Conservation (phyloP, 352 stramenopile species). For the Aphanomyces cochlioides region DNA sequence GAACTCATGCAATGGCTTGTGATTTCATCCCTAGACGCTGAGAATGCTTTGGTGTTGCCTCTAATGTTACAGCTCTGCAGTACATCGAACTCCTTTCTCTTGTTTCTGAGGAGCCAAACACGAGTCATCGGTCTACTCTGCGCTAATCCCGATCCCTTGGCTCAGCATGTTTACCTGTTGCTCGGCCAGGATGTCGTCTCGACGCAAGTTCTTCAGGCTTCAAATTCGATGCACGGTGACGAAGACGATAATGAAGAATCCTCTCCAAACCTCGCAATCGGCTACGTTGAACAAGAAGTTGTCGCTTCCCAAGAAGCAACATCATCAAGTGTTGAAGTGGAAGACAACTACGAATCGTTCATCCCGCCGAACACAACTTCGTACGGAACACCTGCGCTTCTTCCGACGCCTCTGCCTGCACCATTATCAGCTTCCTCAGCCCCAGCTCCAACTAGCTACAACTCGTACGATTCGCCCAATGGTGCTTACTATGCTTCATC, state of each 20-base stretch:
- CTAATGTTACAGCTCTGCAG: not conserved
- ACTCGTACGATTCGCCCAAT: not conserved
- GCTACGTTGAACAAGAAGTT: constrained; percentile 9
- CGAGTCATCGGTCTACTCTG: not conserved
- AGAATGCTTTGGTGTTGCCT: not conserved
- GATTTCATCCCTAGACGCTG: constrained; percentile 17
- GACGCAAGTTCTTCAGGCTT: not conserved
- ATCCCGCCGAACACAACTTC: not conserved
- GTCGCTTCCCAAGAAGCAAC: not conserved
- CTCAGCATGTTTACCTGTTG: constrained; percentile 5
- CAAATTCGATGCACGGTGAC: not conserved
- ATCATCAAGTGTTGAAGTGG: not conserved
- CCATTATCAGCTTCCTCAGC: no score
- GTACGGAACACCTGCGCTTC: not conserved
- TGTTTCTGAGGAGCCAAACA: constrained; percentile 14
- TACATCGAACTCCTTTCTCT: not conserved
- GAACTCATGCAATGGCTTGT: constrained; percentile 27
- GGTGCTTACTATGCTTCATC: not conserved
- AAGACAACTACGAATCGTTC: not conserved
- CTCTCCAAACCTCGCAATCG: not conserved
- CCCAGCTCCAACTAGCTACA: not conserved
- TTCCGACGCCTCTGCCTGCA: no score
- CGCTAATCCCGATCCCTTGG: not conserved
- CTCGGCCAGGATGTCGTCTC: constrained; percentile 19
- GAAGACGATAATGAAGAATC: constrained; percentile 21